These are phyloP conservation scores for Furcasterigmium sp. DNA, from an alignment of 2,329 filamentous ascomycete genomes.

Conservation along the genomic window DNA sequence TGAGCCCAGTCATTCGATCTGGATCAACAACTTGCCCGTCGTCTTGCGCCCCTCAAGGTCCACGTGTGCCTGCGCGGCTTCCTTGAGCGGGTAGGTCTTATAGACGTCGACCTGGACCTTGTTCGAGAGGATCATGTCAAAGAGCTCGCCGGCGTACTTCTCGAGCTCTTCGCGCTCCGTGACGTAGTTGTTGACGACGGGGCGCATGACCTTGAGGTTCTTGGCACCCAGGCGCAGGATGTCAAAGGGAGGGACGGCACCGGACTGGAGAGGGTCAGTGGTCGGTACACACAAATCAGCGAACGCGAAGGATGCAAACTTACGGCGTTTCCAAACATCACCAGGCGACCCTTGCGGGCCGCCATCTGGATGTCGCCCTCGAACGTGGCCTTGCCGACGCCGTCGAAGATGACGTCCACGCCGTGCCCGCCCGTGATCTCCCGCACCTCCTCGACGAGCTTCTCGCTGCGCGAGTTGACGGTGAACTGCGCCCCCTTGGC, in stretches of 20 bases:
- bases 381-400: conserved; percentile 81
- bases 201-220: conserved; percentile 72
- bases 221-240: conserved; percentile 59
- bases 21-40: conserved; percentile 76
- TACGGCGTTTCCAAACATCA: conserved; percentile 76
- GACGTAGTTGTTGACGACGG: conserved; percentile 67
- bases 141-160: conserved; percentile 65
- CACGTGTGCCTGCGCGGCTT: conserved; percentile 65
- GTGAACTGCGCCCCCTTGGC: conserved; percentile 66
- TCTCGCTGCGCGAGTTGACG: conserved; percentile 62
- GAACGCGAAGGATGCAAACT: conserved; percentile 25
- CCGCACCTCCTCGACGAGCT: conserved; percentile 53
- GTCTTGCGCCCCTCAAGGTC: conserved; percentile 81
- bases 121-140: conserved; percentile 62
- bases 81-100: conserved; percentile 69
- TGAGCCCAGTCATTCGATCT: conserved; percentile 39
- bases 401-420: conserved; percentile 75
- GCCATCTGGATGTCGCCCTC: conserved; percentile 70
- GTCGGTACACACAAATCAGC: too few species aligned
- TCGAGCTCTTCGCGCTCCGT: conserved; percentile 65
- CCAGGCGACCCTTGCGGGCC: conserved; percentile 70
- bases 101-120: conserved; percentile 71
- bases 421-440: conserved; percentile 70
- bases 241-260: conserved; percentile 66
- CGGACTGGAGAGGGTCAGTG: conserved; percentile 36